phyloP scores from a whole-genome alignment of 2,329 filamentous ascomycete species.

The Curvularia sp. region DNA sequence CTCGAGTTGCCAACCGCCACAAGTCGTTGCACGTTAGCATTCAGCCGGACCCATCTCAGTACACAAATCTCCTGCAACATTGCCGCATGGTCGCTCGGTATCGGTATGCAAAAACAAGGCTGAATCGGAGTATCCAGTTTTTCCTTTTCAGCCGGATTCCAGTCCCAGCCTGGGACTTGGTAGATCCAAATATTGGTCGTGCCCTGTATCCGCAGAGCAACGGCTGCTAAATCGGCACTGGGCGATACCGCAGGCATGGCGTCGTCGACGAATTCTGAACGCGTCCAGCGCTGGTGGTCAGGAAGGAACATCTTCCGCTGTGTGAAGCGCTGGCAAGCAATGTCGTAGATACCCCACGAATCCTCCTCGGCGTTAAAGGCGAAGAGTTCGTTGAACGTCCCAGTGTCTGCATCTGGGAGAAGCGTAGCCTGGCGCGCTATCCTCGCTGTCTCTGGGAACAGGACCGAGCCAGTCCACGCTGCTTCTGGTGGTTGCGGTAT shows the following conservation, averaged over 20 bases:
- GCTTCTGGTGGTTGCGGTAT: conserved; percentile 46
- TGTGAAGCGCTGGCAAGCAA: conserved; percentile 48
- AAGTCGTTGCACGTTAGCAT: conserved; percentile 43
- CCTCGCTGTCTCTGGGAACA: conserved; percentile 51
- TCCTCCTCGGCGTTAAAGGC: conserved; percentile 52
- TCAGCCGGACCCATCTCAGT: conserved; percentile 47
- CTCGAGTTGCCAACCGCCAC: conserved; percentile 50
- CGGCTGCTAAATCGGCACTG: conserved; percentile 47
- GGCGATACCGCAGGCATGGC: conserved; percentile 51
- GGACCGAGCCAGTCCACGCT: conserved; percentile 50
- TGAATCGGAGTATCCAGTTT: conserved; percentile 43
- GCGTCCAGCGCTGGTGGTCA: conserved; percentile 48
- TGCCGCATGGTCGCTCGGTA: conserved; percentile 41
- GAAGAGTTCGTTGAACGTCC: conserved; percentile 51
- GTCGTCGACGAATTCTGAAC: conserved; percentile 50
- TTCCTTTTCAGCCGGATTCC: conserved; percentile 36
- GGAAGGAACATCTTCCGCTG: conserved; percentile 50
- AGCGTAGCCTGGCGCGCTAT: conserved; percentile 50
- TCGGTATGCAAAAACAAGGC: conserved; percentile 48
- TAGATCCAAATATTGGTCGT: conserved; percentile 52
- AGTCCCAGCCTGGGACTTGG: conserved; percentile 48
- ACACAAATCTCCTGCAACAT: conserved; percentile 48
- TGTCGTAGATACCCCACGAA: conserved; percentile 52
- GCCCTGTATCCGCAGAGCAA: conserved; percentile 48
- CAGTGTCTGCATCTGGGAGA: conserved; percentile 48